These are phyloP conservation scores for Dimargaris cristalligena DNA, from an alignment of 192 early-diverging fungal species.

Conservation along the genomic window DNA sequence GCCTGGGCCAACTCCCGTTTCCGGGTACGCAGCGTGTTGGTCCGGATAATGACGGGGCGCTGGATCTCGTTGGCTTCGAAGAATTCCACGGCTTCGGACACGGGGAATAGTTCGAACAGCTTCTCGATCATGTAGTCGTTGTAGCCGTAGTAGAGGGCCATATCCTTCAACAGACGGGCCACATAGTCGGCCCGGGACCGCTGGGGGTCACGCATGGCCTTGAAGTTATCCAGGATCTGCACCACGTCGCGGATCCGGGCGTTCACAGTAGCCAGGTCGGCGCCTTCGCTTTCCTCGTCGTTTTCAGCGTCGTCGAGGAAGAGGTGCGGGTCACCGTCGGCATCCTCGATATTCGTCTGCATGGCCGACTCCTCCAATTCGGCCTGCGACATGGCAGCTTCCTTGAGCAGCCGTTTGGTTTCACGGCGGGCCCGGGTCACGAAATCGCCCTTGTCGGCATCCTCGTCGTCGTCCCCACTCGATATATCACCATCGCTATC, in stretches of 20 bases:
- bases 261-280: conserved; percentile 58
- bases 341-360: conserved; percentile 58
- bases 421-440: conserved; percentile 1
- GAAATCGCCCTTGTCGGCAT: conserved; percentile 9
- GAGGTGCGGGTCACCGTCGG: conserved; percentile 36
- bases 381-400: conserved; percentile 45
- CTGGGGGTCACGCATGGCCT: conserved; percentile 52
- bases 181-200: conserved; percentile 72
- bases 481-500: conserved; percentile 22
- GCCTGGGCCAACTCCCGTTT: conserved; percentile 89
- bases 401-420: conserved; percentile 26
- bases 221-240: conserved; percentile 79
- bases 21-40: conserved; percentile 90
- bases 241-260: conserved; percentile 84
- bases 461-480: conserved; percentile 4
- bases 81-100: conserved; percentile 87
- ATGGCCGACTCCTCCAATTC: conserved; percentile 51
- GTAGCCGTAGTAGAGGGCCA: conserved; percentile 89
- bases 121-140: conserved; percentile 81
- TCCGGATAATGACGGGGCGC: conserved; percentile 86
- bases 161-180: conserved; percentile 72
- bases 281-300: conserved; percentile 39
- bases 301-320: conserved; percentile 39
- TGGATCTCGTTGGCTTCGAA: conserved; percentile 98
- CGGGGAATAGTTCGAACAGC: conserved; percentile 78